phyloP scores from a whole-genome alignment of 2,329 filamentous ascomycete species.

The Pyricularia pennisetigena region DNA sequence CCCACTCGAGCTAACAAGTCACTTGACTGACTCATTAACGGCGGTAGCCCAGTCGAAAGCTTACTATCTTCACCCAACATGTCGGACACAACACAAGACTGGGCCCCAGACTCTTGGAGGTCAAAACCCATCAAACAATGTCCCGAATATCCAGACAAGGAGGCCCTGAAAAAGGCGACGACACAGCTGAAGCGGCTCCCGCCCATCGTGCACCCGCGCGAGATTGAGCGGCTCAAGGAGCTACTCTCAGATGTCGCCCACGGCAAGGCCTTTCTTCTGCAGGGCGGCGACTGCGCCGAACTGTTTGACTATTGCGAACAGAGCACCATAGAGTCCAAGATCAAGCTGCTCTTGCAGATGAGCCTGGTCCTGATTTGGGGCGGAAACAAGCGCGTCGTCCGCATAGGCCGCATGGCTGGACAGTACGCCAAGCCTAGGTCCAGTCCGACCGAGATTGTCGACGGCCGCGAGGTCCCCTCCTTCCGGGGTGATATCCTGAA shows the following conservation, averaged over 20 bases:
- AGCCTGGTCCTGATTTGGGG: constrained; percentile 92
- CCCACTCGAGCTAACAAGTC: neutral
- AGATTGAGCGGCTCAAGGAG: constrained; percentile 71
- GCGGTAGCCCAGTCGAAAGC: neutral
- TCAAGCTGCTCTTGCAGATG: constrained; percentile 96
- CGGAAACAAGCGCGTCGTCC: constrained; percentile 68
- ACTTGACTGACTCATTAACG: neutral
- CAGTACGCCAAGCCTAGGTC: constrained; percentile 96
- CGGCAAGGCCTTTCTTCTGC: constrained; percentile 86
- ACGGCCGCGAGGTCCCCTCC: constrained; percentile 58
- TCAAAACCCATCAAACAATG: constrained; percentile 71
- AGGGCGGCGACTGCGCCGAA: constrained; percentile 95
- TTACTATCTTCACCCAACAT: neutral
- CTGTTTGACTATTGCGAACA: constrained; percentile 94
- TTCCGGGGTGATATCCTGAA: constrained; percentile 97
- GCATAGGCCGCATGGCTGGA: constrained; percentile 91
- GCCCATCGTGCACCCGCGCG: constrained; percentile 68
- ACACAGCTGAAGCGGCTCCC: constrained; percentile 59
- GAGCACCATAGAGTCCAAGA: constrained; percentile 84
- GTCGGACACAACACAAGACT: constrained; percentile 19
- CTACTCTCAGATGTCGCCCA: constrained; percentile 77
- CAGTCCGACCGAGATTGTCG: constrained; percentile 70
- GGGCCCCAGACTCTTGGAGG: constrained; percentile 62
- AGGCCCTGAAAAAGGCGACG: constrained; percentile 48
- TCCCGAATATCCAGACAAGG: constrained; percentile 56